Percentiles rank a stretch among this genome's conserved stretches.
These are phyloP conservation scores for Pilasporangium apinafurcum DNA, from an alignment of 352 stramenopile species.

Conservation along the genomic window DNA sequence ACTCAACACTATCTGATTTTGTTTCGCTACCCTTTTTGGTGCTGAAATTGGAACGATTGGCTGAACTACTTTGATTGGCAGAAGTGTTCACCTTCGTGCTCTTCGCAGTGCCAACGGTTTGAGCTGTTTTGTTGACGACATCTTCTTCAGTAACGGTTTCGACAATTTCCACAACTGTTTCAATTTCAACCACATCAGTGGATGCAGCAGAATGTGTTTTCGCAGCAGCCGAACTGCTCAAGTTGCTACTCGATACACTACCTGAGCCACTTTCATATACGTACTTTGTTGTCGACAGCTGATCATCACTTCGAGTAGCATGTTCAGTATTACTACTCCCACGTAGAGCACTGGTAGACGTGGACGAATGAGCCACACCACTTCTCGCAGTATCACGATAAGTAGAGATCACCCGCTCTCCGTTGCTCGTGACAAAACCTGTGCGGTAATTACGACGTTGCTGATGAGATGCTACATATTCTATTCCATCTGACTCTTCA, in stretches of 20 bases:
- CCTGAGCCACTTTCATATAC: constrained; percentile 4
- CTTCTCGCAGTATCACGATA: background rate
- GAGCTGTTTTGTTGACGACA: background rate
- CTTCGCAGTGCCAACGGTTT: background rate
- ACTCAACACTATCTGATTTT: too few relatives aligned
- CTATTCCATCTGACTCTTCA: too few relatives aligned
- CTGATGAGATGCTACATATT: too few relatives aligned
- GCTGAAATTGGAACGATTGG: too few relatives aligned
- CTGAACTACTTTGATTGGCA: too few relatives aligned
- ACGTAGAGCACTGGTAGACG: background rate
- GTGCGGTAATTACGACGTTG: background rate
- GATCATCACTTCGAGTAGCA: background rate
- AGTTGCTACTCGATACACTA: too few relatives aligned
- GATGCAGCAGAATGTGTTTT: too few relatives aligned
- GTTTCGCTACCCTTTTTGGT: too few relatives aligned
- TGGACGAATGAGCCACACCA: background rate
- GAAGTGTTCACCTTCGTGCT: background rate
- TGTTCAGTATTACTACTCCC: background rate
- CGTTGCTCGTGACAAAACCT: background rate
- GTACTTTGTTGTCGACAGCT: constrained; percentile 5
- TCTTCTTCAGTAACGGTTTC: background rate
- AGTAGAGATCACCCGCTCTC: background rate
- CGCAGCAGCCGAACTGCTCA: too few relatives aligned
- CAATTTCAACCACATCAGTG: background rate
- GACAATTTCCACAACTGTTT: background rate